A percentile compares a stretch with the other conserved stretches of the same genome.
Evolutionary conservation across 1,139 yeast genomes (phyloP).

Genomic region (Kodamaea anthophila): DNA sequence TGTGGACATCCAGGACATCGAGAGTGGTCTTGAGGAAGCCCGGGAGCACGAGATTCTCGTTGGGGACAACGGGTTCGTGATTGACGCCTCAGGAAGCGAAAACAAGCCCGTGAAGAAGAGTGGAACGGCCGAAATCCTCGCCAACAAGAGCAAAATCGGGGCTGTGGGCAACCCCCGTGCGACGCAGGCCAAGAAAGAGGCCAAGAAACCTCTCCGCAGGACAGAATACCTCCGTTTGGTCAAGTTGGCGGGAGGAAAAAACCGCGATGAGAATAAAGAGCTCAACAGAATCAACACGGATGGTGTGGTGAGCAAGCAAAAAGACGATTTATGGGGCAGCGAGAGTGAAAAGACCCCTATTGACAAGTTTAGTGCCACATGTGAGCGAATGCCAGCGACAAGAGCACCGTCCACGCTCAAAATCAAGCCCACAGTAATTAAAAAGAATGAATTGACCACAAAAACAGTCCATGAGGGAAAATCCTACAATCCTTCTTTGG

Average conservation of each 20-base stretch:
- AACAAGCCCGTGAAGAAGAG: constrained; percentile 22
- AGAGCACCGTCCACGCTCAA: constrained; percentile 53
- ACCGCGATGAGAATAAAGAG: constrained; percentile 45
- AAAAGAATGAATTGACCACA: constrained; percentile 26
- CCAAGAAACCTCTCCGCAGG: constrained; percentile 42
- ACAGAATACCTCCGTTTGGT: constrained; percentile 65
- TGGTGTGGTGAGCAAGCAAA: constrained; percentile 49
- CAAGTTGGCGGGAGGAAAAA: constrained; percentile 70
- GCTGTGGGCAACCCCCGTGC: constrained; percentile 44
- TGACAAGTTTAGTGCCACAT: constrained; percentile 22
- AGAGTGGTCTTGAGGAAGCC: constrained; percentile 59
- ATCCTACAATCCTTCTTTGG: constrained; percentile 86
- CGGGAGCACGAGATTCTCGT: constrained; percentile 63
- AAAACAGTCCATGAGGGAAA: constrained; percentile 73
- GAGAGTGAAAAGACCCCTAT: constrained; percentile 29
- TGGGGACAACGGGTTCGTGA: constrained; percentile 60
- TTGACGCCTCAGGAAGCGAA: constrained; percentile 38
- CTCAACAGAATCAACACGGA: constrained; percentile 53
- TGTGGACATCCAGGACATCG: constrained; percentile 77
- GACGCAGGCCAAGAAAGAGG: constrained; percentile 10
- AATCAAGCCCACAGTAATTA: constrained; percentile 46
- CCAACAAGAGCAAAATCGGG: constrained; percentile 72
- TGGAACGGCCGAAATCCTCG: constrained; percentile 70
- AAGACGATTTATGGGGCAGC: constrained; percentile 64
- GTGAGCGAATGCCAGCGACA: constrained; percentile 47